Base-by-base conservation (phyloP, 75 land plant species). In the Cryptomeria japonica region DNA sequence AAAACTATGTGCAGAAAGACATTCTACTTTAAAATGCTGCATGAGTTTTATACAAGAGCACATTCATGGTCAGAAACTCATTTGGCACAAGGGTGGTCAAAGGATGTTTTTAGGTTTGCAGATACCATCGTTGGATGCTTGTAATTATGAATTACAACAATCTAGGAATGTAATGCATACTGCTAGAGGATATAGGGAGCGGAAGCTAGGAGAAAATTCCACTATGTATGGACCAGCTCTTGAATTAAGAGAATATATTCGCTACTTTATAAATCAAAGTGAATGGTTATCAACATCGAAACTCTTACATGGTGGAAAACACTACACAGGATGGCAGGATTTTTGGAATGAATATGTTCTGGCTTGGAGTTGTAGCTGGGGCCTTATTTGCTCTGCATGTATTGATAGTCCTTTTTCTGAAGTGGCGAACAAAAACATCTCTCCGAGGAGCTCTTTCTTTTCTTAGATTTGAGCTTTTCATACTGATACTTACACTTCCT, bases 381-480 rank as follows among this genome's bases (percentile, higher is more conserved):
- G 86, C 87, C 61, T 87, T 95, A 56, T 44, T 91, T 46, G 77
- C 88, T 87, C 47, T 90, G 37, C 95, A 92, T 78, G 25, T 92
- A 42, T 41, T 89, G 39, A 49, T 86, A 31, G 38, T 94, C 28
- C 25, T 89, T 15, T 89, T 92, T 70, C 86, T 94, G 77, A 93
- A 87, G 61, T 92, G 94, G 95, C 88, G 95, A 87, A 92, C 86
- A 32, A 86, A 86, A 75, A 90, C 94, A 75, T 70, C 93, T 37
- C 75, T 88, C 56, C 84, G 89, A 46, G 95, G 96, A 75, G 89
- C 90, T 14, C 95, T 95, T 78, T 90, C 87, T 49, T 19, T 95
- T 46, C 96, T 95, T 39, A 89, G 96, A 88, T 93, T 95, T 87
- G 96, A 95, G 87, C 87, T 95, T 46, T 93, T 90, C 61, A 85